Percentiles rank a stretch among this genome's conserved stretches.
These are phyloP conservation scores for Anthracocystis setariae DNA, from an alignment of 1,284 basidiomycete genomes.

Conservation along the genomic window DNA sequence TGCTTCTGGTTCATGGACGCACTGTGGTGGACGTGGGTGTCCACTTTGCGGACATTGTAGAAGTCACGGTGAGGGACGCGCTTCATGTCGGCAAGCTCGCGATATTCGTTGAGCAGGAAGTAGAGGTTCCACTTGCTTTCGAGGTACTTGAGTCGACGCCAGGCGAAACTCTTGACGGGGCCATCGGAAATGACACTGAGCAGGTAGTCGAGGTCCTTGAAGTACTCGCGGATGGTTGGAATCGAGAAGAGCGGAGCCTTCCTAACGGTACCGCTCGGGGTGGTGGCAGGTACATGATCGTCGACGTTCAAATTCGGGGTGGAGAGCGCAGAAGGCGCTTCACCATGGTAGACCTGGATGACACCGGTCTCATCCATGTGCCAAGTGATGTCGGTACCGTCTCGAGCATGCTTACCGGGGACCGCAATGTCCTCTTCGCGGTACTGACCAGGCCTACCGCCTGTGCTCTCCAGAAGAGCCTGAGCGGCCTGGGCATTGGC, in stretches of 20 bases:
- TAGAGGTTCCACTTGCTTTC: constrained; percentile 97
- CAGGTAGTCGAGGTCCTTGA: constrained; percentile 89
- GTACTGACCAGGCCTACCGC: constrained; percentile 64
- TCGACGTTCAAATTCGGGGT: constrained; percentile 36
- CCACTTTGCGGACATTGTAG: constrained; percentile 95
- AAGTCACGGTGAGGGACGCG: constrained; percentile 82
- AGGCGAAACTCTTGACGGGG: constrained; percentile 95
- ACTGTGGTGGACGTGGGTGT: constrained; percentile 98
- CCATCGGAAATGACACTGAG: constrained; percentile 80
- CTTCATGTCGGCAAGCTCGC: constrained; percentile 97
- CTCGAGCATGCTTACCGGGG: constrained; percentile 45
- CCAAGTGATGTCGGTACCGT: constrained; percentile 47
- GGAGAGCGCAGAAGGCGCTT: constrained; percentile 26
- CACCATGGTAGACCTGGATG: constrained; percentile 59
- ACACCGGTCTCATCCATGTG: constrained; percentile 63
- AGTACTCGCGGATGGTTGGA: constrained; percentile 91
- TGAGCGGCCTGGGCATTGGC: constrained; percentile 65
- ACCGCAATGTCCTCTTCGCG: constrained; percentile 48
- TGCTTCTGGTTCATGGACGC: constrained; percentile 99
- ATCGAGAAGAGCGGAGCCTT: constrained; percentile 77
- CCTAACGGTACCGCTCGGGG: constrained; percentile 8
- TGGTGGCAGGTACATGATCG: constrained; percentile 20
- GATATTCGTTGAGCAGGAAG: constrained; percentile 88
- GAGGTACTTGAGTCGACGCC: constrained; percentile 89
- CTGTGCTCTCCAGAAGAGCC: constrained; percentile 62